Base-by-base conservation (phyloP, 768 basidiomycete species). In the Crassisporium funariophilum region DNA sequence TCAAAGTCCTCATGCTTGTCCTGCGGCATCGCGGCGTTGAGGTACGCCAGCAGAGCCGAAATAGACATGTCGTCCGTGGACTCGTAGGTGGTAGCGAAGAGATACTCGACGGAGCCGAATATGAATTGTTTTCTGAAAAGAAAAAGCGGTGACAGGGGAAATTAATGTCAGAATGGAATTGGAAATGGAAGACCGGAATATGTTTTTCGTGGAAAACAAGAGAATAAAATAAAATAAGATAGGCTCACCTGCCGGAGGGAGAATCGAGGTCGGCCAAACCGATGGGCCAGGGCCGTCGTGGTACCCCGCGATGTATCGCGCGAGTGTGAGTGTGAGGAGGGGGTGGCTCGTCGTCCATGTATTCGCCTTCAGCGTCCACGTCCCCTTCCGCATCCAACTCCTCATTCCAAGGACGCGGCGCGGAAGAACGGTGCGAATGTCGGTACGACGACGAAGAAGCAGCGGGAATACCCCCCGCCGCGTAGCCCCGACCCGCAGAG, bases 1-100 rank as follows among this genome's bases (percentile, higher is more conserved):
- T 90, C 87, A 51, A 87, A 90, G 53, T 90, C 87, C 68, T 89
- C 87, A 59, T 88, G 81, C 65, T 89, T 89, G 60, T 88, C 87
- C 20, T 70, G 72, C 3, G 88, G 88, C 69, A 89, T 78, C 4
- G 86, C 86, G 2, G 86, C 81, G 57, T 89, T 89, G 46, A 90
- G 73, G 62, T 86, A 88, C 3, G 82, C 76, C 24, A 90, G 68
- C 19, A 90, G 69, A 7, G 83, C 68, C 2, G 84, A 83, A 58
- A 90, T 81, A 5, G 79, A 79, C 69, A 90, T 71, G 50, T 87
- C 84, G 64, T 89, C 87, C 17, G 75, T 65, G 12, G 71, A 54
- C 49, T 80, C 82, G 64, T 87, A 86, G 19, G 88, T 87, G 37
- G 83, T 81, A 39, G 68, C 61, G 71, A 85, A 86, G 38, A 90